These are phyloP conservation scores for Pseudogymnoascus sp. DNA, from an alignment of 2,329 filamentous ascomycete genomes.

Conservation along the genomic window DNA sequence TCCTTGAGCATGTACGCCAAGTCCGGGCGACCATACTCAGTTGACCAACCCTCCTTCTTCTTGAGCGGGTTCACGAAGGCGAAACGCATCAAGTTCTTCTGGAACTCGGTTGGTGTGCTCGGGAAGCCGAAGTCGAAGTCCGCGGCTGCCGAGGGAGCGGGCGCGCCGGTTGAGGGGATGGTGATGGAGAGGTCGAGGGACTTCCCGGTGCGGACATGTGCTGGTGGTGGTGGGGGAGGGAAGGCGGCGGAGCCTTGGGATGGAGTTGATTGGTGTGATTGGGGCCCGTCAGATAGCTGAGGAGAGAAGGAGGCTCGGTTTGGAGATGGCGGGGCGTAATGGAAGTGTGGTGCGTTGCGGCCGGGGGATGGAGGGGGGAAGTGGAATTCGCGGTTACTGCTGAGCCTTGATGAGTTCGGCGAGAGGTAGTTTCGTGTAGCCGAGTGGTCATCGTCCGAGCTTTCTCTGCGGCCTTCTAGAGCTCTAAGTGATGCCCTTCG, in stretches of 20 bases:
- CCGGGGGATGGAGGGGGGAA: conserved; percentile 44
- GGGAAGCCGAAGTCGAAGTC: conserved; percentile 77
- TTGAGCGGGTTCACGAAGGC: conserved; percentile 65
- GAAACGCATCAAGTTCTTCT: conserved; percentile 83
- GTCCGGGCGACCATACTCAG: conserved; percentile 86
- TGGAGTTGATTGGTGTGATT: conserved; percentile 15
- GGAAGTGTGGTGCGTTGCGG: conserved; percentile 47
- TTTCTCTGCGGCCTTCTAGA: conserved; percentile 36
- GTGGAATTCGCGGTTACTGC: conserved; percentile 39
- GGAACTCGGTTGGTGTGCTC: conserved; percentile 74
- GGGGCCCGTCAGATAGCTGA: conserved; percentile 17
- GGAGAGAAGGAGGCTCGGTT: conserved; percentile 23
- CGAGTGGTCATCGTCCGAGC: conserved; percentile 33
- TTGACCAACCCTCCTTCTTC: conserved; percentile 74
- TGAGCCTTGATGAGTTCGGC: conserved; percentile 14
- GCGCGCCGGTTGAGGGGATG: conserved; percentile 15
- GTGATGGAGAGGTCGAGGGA: conserved; percentile 20
- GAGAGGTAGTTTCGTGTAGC: conserved; percentile 29
- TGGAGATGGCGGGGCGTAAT: conserved; percentile 45
- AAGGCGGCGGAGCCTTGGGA: conserved; percentile 12
- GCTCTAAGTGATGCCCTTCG: conserved; percentile 40
- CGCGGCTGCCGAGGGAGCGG: conserved; percentile 9
- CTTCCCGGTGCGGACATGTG: conserved; percentile 15
- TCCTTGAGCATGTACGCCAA: conserved; percentile 79
- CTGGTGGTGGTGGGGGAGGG: conserved; percentile 13